Conservation (phyloP, 2,329 filamentous ascomycete genomes). For the Aspergillus ustus region DNA sequence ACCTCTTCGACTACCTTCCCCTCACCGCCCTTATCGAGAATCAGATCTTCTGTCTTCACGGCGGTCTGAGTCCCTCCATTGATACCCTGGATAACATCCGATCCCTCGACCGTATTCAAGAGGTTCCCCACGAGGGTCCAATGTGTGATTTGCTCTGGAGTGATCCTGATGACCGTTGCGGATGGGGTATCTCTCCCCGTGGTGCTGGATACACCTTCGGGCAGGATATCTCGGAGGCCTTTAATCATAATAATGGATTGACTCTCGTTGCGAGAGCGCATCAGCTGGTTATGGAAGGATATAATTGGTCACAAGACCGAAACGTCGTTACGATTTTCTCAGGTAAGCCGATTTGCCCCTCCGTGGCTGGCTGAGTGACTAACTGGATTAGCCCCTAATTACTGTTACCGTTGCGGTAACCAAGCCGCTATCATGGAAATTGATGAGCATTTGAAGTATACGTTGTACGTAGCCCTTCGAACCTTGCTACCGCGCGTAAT, state of each 20-base stretch:
- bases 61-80: slow-evolving; percentile 93
- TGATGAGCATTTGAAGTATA: slow-evolving; percentile 98
- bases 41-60: slow-evolving; percentile 98
- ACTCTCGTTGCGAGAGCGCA: slow-evolving; percentile 95
- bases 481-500: slow-evolving; percentile 2
- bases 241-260: slow-evolving; percentile 98
- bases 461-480: slow-evolving; percentile 74
- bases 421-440: slow-evolving; percentile 99
- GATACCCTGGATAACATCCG: slow-evolving; percentile 95
- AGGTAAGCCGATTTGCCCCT: slow-evolving; percentile 58
- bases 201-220: slow-evolving; percentile 95
- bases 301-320: slow-evolving; percentile 98
- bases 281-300: slow-evolving; percentile 99
- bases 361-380: slow-evolving; percentile 21
- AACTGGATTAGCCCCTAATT: slow-evolving; percentile 70
- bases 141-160: slow-evolving; percentile 99
- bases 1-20: slow-evolving; percentile 97
- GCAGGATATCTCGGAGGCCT: slow-evolving; percentile 97
- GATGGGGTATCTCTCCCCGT: slow-evolving; percentile 93
- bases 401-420: slow-evolving; percentile 99
- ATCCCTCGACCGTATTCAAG: slow-evolving; percentile 93
- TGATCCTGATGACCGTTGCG: slow-evolving; percentile 94
- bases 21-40: slow-evolving; percentile 97
- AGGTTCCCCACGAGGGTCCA: slow-evolving; percentile 96
- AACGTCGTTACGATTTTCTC: slow-evolving; percentile 99